These are phyloP conservation scores for Periconia macrospinosa DNA, from an alignment of 2,329 filamentous ascomycete species.

Conservation along the genomic window DNA sequence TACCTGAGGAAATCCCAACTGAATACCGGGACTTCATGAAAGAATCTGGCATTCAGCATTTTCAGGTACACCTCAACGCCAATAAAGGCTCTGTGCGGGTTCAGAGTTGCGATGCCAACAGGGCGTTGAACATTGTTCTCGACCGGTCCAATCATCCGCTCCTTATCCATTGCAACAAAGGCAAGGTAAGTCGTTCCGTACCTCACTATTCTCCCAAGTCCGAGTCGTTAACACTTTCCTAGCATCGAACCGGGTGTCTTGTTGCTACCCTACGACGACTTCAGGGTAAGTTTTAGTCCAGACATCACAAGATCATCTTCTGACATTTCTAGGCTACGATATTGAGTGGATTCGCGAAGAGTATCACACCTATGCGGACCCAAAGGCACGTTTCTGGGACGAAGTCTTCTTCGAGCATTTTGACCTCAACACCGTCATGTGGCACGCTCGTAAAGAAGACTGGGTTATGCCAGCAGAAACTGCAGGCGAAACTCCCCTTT, in stretches of 20 bases:
- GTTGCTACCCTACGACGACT: constrained; percentile 76
- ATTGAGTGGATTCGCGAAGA: constrained; percentile 67
- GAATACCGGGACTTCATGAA: constrained; percentile 63
- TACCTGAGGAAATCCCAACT: constrained; percentile 52
- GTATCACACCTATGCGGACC: constrained; percentile 65
- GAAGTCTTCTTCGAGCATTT: constrained; percentile 50
- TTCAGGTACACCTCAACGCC: constrained; percentile 77
- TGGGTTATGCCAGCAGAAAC: constrained; percentile 25
- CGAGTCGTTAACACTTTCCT: neutral
- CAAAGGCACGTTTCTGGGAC: constrained; percentile 54
- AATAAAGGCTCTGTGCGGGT: constrained; percentile 70
- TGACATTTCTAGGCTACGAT: constrained; percentile 56
- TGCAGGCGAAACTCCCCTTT: constrained; percentile 24
- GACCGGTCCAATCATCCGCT: constrained; percentile 76
- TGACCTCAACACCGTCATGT: constrained; percentile 46
- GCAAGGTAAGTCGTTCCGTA: constrained; percentile 58
- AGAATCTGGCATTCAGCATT: constrained; percentile 69
- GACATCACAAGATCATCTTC: neutral
- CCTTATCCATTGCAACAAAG: constrained; percentile 90
- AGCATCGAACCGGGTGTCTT: constrained; percentile 91
- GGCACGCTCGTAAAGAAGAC: constrained; percentile 38
- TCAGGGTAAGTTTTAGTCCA: constrained; percentile 44
- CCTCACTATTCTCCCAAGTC: neutral
- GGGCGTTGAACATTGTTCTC: constrained; percentile 71
- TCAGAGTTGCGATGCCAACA: constrained; percentile 59